These are phyloP conservation scores for Crucibulum laeve DNA, from an alignment of 768 basidiomycete species.

Conservation along the genomic window DNA sequence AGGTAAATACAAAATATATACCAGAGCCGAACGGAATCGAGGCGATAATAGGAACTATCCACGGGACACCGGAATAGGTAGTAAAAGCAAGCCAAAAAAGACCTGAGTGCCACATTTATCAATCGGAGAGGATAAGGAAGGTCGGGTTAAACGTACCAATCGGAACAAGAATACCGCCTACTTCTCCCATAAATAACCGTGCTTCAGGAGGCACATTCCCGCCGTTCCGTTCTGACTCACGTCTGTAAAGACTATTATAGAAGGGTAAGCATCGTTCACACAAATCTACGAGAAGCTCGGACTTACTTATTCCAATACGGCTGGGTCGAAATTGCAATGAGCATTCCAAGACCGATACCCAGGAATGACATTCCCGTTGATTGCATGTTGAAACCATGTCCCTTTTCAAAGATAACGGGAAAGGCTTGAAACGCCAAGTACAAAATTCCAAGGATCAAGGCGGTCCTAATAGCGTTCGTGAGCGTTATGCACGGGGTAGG, in stretches of 20 bases:
- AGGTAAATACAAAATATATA: conserved; percentile 65
- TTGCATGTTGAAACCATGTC: conserved; percentile 45
- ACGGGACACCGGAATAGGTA: conserved; percentile 44
- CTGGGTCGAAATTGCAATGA: conserved; percentile 47
- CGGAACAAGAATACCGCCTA: conserved; percentile 65
- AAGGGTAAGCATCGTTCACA: not conserved
- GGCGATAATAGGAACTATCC: conserved; percentile 64
- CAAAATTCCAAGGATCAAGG: conserved; percentile 53
- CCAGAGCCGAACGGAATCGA: conserved; percentile 63
- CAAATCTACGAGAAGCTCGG: not conserved
- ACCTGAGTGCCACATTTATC: conserved; percentile 37
- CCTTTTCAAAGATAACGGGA: conserved; percentile 46
- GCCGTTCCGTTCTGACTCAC: conserved; percentile 30
- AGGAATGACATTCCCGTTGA: conserved; percentile 54
- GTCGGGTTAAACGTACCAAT: conserved; percentile 34
- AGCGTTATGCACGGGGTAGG: not conserved
- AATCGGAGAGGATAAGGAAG: not conserved
- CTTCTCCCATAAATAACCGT: conserved; percentile 60
- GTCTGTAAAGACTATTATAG: conserved; percentile 27
- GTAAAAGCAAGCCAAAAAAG: conserved; percentile 64
- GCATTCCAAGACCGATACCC: conserved; percentile 56
- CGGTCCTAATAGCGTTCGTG: conserved; percentile 40
- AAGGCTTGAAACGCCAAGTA: conserved; percentile 64
- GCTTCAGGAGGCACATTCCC: conserved; percentile 61
- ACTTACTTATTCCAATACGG: conserved; percentile 51